Evolutionary conservation across 495 filamentous ascomycete species (phyloP), one percentile per base, ranked within the genome.

Genomic region (Rhizodiscina lignyota): DNA sequence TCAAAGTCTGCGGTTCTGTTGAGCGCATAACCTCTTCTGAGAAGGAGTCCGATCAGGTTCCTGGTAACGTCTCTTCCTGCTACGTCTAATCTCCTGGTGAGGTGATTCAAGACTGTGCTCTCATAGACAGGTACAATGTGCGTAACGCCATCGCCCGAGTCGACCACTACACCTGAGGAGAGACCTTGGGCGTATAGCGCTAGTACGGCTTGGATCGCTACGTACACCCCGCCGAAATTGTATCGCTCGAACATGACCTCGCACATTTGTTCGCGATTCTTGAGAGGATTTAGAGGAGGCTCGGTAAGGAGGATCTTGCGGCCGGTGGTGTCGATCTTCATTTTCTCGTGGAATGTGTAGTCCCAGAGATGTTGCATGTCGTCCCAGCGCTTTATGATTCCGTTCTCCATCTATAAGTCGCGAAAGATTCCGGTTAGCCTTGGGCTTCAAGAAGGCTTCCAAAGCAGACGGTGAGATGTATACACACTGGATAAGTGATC

Each of bases 291-390:
- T 74, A 94, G 89, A 4, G 89, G 89, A 16, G 89, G 89, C 60
- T 99, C 89, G 27, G 89, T 99, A 40, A 99, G 75, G 44, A 99
- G 72, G 61, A 99, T 96, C 66, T 99, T 99, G 55, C 85, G 79
- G 41, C 79, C 85, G 29, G 74, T 77, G 15, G 89, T 73, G 53
- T 96, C 79, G 51, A 99, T 68, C 54, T 82, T 72, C 72, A 99
- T 77, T 70, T 94, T 94, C 50, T 96, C 89, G 55, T 68, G 74
- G 59, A 97, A 96, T 28, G 89, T 96, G 59, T 86, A 96, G 63
- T 99, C 86, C 91, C 91, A 99, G 33, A 99, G 70, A 52, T 96
- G 89, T 61, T 91, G 78, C 87, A 96, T 94, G 59, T 99, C 91
- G 48, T 96, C 89, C 91, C 91, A 99, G 48, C 78, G 82, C 70